phyloP scores from a whole-genome alignment of 352 stramenopile genomes.

The Phytophthora meadii region DNA sequence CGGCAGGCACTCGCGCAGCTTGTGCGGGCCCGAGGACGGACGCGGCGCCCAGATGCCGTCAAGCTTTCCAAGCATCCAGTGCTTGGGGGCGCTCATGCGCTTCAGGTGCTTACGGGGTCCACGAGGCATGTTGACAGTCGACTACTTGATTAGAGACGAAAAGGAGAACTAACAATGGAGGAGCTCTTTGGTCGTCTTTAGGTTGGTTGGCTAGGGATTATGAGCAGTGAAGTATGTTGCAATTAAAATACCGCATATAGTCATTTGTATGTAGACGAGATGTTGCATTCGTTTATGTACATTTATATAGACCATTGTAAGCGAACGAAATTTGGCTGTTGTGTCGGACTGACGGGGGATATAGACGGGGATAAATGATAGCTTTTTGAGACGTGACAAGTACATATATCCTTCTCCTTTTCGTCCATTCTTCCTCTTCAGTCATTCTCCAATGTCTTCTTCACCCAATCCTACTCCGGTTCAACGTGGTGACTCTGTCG shows the following conservation, averaged over 20 bases:
- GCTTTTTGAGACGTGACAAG: no score
- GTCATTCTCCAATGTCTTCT: constrained; percentile 13
- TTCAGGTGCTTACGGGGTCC: constrained; percentile 90
- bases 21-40: constrained; percentile 97
- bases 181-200: background rate
- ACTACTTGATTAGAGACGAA: constrained; percentile 46
- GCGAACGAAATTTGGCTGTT: no score
- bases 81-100: constrained; percentile 87
- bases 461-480: constrained; percentile 1
- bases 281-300: background rate
- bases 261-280: constrained; percentile 6
- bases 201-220: constrained; percentile 38
- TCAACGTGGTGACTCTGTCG: constrained; percentile 14
- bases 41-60: constrained; percentile 93
- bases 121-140: constrained; percentile 74
- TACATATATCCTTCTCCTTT: no score
- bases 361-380: no score
- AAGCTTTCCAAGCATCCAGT: constrained; percentile 93
- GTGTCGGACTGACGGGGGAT: no score
- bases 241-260: constrained; percentile 8
- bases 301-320: constrained; percentile 4
- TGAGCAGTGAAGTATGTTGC: constrained; percentile 2
- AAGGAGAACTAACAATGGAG: constrained; percentile 63
- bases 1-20: constrained; percentile 98
- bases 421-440: constrained; percentile 4